A percentile compares a stretch with the other conserved stretches of the same genome.
Evolutionary conservation across 495 filamentous ascomycete genomes (phyloP).

Genomic region (Lasiosphaeria miniovina): DNA sequence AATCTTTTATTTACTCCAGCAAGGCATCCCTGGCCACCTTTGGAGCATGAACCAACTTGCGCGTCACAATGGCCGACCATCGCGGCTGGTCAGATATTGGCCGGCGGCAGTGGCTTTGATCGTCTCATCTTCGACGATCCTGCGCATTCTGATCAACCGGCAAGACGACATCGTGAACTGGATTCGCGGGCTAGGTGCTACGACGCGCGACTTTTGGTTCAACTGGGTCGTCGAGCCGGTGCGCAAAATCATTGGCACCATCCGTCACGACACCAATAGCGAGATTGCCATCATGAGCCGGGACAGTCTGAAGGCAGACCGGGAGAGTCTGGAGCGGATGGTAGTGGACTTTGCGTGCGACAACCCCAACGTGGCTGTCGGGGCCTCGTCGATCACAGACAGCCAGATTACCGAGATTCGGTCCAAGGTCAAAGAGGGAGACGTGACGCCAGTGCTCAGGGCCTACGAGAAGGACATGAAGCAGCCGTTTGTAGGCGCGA

Average conservation of each 20-base stretch:
- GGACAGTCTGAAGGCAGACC: conserved; percentile 81
- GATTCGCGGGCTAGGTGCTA: conserved; percentile 71
- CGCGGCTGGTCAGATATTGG: conserved; percentile 82
- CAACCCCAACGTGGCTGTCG: conserved; percentile 55
- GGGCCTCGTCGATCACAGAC: conserved; percentile 45
- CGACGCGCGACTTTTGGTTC: conserved; percentile 81
- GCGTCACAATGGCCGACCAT: conserved; percentile 67
- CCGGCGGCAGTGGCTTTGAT: conserved; percentile 64
- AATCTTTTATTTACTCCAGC: conserved; percentile 63
- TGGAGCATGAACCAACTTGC: conserved; percentile 47
- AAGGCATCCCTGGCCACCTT: conserved; percentile 57
- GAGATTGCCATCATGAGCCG: conserved; percentile 96
- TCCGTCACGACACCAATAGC: conserved; percentile 83
- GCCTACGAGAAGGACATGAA: conserved; percentile 87
- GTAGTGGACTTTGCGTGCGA: conserved; percentile 91
- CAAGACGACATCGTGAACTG: conserved; percentile 71
- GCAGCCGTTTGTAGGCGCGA: conserved; percentile 70
- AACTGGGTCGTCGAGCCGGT: conserved; percentile 93
- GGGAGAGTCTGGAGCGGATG: conserved; percentile 92
- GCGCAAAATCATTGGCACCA: conserved; percentile 80
- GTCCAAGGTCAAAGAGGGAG: conserved; percentile 79
- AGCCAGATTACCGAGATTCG: conserved; percentile 66
- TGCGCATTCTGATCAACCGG: conserved; percentile 68
- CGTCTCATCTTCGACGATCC: conserved; percentile 74
- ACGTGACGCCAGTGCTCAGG: conserved; percentile 83